Base-by-base conservation (phyloP, 2,329 filamentous ascomycete species). In the Capronia coronata region DNA sequence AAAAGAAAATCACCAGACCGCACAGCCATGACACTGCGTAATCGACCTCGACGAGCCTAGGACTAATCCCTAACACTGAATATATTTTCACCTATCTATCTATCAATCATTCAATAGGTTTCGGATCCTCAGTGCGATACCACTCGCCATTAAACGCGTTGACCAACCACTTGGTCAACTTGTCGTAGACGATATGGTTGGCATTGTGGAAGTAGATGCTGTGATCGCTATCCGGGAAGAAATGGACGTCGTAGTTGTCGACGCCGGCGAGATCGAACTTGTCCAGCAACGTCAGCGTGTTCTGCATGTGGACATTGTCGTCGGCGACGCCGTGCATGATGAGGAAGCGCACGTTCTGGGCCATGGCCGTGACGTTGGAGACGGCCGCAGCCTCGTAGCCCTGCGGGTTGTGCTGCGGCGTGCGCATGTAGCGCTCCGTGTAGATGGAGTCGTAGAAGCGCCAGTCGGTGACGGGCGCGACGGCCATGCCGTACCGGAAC, bases 401-500 rank as follows among this genome's bases (percentile, higher is more conserved):
- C 0, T 64, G 70, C 0, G 71, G 68, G 64, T 98, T 98, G 63
- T 86, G 75, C 64, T 94, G 83, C 1, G 93, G 93, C 1, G 84
- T 95, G 64, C 90, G 85, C 94, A 98, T 98, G 70, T 97, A 98
- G 29, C 93, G 82, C 70, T 96, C 90, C 0, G 90, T 94, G 72
- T 96, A 96, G 62, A 96, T 83, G 51, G 82, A 87, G 70, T 96
- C 87, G 70, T 98, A 98, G 69, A 86, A 95, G 49, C 86, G 79
- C 93, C 93, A 98, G 68, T 98, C 90, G 0, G 91, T 97, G n/a
- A 98, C 93, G 14, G 93, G 93, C 1, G 93, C 93, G 44, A 98
- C 94, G 5, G 94, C 89, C 86, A 98, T 95, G 60, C 93, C 94
- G 66, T 98, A 98, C 57, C 83, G 83, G 72, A 96, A 98, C 0